Base-by-base conservation (phyloP, 2,329 filamentous ascomycete genomes). In the Aphanocladium album region DNA sequence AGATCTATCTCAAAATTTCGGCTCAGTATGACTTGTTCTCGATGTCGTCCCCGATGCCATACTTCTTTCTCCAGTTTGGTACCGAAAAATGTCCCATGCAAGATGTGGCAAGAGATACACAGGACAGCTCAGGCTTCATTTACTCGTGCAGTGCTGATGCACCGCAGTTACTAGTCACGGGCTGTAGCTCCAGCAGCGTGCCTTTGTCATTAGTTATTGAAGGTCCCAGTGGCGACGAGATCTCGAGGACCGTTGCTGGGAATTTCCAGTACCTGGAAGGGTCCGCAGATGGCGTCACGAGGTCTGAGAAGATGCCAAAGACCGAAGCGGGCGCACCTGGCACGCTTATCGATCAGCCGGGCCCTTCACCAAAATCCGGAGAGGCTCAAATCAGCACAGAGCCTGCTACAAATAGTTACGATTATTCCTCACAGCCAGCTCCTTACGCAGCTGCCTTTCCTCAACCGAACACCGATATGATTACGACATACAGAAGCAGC, bases 1-100 rank as follows among this genome's bases (percentile, higher is more conserved):
- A 87, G 67, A 78, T 96, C 11, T 82, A 83, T 62, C 80, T 96
- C 64, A 88, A 90, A 70, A 83, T 96, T 33, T 86, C 87, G 57
- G 88, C 89, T 47, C 82, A 87, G 62, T 90, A 90, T 76, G 89
- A 96, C 69, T 76, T 96, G 62, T 74, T 81, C 64, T 70, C 75
- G 61, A 83, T 87, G 73, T 82, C 80, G 35, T 81, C 80, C 62
- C 81, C 78, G 46, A 70, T 77, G 59, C 78, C 82, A 2, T 79
- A 80, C 55, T 86, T 90, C 68, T 87, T 77, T 64, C 74, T 96
- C 59, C 83, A 87, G 51, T 96, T 96, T 73, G 91, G 91, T n/a
- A 81, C 83, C n/a, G 85, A 89, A 68, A 87, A 87, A 72, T 89
- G 87, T 72, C 67, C 71, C 1, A 69, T 72, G n/a, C 80, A 84